Conservation (phyloP, 169 alveolate genomes). For the Babesia ovis region DNA sequence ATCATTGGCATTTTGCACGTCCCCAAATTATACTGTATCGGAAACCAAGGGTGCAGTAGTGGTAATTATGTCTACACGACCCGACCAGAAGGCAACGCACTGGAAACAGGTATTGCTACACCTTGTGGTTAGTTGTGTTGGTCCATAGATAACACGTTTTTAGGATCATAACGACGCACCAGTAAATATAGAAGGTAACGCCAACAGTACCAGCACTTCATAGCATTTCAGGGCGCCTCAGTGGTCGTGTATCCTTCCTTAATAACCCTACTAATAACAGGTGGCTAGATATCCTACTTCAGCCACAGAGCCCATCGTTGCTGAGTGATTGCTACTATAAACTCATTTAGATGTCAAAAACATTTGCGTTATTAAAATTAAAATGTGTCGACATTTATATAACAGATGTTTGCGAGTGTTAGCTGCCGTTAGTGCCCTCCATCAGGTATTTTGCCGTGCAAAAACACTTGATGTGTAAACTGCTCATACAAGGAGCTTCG, state of each 20-base stretch:
- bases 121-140: conserved; percentile 20
- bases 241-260: conserved; percentile 12
- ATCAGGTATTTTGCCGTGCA: too few relatives aligned
- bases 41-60: conserved; percentile 15
- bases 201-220: neutral
- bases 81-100: conserved; percentile 72
- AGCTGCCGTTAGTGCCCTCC: too few relatives aligned
- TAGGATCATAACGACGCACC: conserved; percentile 31
- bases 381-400: too few relatives aligned
- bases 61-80: conserved; percentile 70
- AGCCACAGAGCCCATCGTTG: conserved; percentile 2
- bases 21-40: conserved; percentile 36
- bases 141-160: neutral
- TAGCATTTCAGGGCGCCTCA: neutral
- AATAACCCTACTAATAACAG: conserved; percentile 8
- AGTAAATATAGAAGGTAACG: conserved; percentile 9
- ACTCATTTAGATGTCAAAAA: neutral
- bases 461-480: too few relatives aligned
- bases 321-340: conserved; percentile 33
- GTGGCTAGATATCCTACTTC: conserved; percentile 34
- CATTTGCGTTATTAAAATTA: too few relatives aligned
- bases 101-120: conserved; percentile 81
- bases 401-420: too few relatives aligned
- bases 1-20: conserved; percentile 24
- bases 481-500: too few relatives aligned